Conservation (phyloP, 257 asterid species). For the Solanum chiquidenum region DNA sequence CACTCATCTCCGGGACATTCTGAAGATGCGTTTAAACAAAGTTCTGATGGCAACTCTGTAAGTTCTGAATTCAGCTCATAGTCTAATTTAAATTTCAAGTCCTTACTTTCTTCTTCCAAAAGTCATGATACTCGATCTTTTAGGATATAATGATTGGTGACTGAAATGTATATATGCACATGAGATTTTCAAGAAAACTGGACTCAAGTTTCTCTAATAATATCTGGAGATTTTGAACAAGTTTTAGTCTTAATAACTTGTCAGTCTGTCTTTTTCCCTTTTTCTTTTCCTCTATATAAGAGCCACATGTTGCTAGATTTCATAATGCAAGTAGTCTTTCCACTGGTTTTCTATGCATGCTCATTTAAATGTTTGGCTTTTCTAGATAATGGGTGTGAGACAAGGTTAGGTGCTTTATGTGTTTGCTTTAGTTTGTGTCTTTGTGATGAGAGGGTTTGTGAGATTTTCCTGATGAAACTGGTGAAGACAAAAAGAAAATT, state of each 20-base stretch:
- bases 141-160: background rate
- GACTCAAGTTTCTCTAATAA: background rate
- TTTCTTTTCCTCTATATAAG: background rate
- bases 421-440: background rate
- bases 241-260: background rate
- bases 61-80: conserved; percentile 6
- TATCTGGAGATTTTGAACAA: background rate
- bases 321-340: background rate
- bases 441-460: background rate
- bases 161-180: background rate
- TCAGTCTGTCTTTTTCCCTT: background rate
- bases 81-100: background rate
- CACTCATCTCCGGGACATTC: conserved; percentile 15
- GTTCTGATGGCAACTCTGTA: conserved; percentile 26
- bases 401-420: background rate
- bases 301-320: background rate
- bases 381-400: background rate
- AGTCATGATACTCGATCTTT: background rate
- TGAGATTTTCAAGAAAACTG: background rate
- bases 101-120: background rate
- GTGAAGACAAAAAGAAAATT: background rate
- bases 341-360: background rate
- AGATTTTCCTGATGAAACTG: background rate
- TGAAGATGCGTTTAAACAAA: conserved; percentile 16
- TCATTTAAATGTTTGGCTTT: background rate